Evolutionary conservation across 805 yeast species (phyloP).

Genomic region (Suhomyces sp.): DNA sequence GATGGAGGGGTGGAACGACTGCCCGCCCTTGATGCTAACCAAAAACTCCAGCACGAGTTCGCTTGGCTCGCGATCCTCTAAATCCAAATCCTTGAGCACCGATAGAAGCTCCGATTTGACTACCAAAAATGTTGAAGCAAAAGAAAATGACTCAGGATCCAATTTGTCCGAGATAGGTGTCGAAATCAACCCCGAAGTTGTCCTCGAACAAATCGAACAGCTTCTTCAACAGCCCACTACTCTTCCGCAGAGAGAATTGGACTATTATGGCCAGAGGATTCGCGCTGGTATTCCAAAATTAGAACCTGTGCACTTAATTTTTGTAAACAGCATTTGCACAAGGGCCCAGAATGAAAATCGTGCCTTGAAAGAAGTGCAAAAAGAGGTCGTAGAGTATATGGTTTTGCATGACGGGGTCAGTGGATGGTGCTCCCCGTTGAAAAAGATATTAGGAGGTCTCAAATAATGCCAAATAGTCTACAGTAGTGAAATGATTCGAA

Average conservation of each 20-base stretch:
- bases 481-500: too few species aligned
- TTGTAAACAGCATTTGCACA: slow-evolving; percentile 13
- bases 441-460: slow-evolving; percentile 39
- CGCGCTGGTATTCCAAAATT: neutral
- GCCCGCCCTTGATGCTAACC: slow-evolving; percentile 36
- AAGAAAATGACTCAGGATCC: neutral
- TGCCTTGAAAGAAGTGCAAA: slow-evolving; percentile 22
- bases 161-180: neutral
- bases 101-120: neutral
- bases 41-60: slow-evolving; percentile 1
- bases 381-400: slow-evolving; percentile 49
- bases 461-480: neutral
- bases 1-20: slow-evolving; percentile 62
- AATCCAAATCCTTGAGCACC: neutral
- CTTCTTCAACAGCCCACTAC: slow-evolving; percentile 24
- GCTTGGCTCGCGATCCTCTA: slow-evolving; percentile 14
- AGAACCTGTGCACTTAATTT: slow-evolving; percentile 5
- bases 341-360: neutral
- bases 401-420: slow-evolving; percentile 54
- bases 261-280: slow-evolving; percentile 44
- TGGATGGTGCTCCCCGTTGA: slow-evolving; percentile 66
- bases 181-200: neutral
- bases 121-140: neutral
- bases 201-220: slow-evolving; percentile 2
- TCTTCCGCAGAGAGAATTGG: slow-evolving; percentile 42